A percentile compares a stretch with the other conserved stretches of the same genome.
Conservation (phyloP, 2,329 filamentous ascomycete genomes). For the Sporothrix euskadiensis region DNA sequence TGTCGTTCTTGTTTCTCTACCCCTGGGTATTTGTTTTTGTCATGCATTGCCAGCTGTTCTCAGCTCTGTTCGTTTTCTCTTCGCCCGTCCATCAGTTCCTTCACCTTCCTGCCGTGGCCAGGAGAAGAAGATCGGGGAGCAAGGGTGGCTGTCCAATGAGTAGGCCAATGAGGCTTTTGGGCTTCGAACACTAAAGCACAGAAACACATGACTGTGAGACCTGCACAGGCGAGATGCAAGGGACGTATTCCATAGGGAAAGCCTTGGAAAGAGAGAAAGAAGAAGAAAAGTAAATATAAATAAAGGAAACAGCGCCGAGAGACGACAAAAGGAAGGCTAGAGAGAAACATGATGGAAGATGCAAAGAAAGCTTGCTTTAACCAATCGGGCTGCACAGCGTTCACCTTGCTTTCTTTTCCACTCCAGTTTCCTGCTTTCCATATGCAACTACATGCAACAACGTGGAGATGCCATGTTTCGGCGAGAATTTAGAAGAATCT, state of each 20-base stretch:
- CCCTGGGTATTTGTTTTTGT: neutral
- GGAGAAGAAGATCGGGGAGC: neutral
- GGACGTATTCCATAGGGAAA: neutral
- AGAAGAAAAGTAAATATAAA: neutral
- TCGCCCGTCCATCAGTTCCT: neutral
- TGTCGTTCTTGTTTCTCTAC: neutral
- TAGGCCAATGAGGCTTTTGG: neutral
- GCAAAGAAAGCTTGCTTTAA: neutral
- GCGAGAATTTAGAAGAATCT: neutral
- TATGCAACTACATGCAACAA: neutral
- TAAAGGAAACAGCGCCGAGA: neutral
- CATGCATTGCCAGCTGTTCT: conserved; percentile 5
- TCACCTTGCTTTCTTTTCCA: neutral
- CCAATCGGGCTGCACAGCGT: neutral
- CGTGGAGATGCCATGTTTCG: conserved; percentile 6
- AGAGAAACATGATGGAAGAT: neutral
- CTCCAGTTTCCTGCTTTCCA: neutral
- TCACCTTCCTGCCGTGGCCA: neutral
- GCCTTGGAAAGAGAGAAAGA: neutral
- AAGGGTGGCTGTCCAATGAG: neutral
- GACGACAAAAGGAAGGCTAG: neutral
- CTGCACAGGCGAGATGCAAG: conserved; percentile 22
- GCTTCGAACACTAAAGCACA: neutral
- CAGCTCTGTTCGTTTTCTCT: neutral
- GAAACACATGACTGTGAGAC: conserved; percentile 19